Percentiles rank a stretch among this genome's conserved stretches.
phyloP scores from a whole-genome alignment of 208 protist species.

The Balamuthia mandrillaris region DNA sequence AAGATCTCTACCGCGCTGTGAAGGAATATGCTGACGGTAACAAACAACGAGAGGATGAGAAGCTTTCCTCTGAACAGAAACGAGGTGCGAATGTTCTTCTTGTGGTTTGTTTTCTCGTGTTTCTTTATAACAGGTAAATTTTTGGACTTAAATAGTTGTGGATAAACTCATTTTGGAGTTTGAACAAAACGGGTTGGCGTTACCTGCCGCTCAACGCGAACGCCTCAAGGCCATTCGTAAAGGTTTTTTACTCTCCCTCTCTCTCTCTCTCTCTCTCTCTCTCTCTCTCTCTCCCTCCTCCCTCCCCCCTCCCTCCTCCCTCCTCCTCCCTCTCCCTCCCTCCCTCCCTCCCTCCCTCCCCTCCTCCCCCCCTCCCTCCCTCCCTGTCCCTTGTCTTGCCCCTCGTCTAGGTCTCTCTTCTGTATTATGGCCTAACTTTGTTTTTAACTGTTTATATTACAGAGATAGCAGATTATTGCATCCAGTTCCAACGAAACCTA shows the following conservation, averaged over 20 bases:
- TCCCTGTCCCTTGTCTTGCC: neutral
- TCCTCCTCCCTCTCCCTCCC: neutral
- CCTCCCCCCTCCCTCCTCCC: neutral
- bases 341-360: neutral
- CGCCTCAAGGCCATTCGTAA: constrained; percentile 6
- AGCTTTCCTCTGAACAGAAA: neutral
- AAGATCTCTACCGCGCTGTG: neutral
- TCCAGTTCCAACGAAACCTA: constrained; percentile 64
- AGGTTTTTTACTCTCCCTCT: neutral
- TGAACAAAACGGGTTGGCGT: neutral
- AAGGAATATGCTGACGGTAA: neutral
- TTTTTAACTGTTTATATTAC: neutral
- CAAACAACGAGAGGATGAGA: too few relatives aligned
- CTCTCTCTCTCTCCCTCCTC: neutral
- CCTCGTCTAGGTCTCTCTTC: too few relatives aligned
- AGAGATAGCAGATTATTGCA: constrained; percentile 27
- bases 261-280: neutral
- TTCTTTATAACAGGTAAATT: neutral
- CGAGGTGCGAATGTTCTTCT: neutral
- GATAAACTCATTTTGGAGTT: neutral
- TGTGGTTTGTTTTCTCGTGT: neutral
- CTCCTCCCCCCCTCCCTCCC: neutral
- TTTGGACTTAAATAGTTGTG: neutral
- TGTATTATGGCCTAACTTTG: neutral
- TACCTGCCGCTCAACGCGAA: constrained; percentile 1